Evolutionary conservation across 768 basidiomycete species (phyloP).

Genomic region (Pisolithus tinctorius): DNA sequence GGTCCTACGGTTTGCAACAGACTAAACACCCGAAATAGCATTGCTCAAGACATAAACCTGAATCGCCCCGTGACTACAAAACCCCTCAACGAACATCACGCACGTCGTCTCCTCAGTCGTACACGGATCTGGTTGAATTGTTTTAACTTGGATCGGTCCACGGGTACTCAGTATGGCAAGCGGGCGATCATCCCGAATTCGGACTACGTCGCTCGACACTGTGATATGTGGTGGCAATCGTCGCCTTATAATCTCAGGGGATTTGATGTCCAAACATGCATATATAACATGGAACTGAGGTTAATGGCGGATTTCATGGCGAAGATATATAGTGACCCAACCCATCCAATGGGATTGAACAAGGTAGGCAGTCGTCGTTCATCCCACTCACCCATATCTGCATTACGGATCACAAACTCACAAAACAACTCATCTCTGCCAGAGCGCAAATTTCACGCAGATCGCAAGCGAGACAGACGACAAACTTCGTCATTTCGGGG

Average conservation of each 20-base stretch:
- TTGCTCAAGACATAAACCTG: constrained; percentile 85
- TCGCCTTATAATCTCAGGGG: constrained; percentile 62
- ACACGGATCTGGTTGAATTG: constrained; percentile 88
- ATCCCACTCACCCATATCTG: not conserved
- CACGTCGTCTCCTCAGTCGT: constrained; percentile 83
- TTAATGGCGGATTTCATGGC: constrained; percentile 53
- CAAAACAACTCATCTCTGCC: not conserved
- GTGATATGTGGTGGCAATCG: constrained; percentile 61
- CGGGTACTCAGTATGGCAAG: constrained; percentile 85
- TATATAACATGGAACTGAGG: constrained; percentile 70
- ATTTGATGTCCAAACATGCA: constrained; percentile 77
- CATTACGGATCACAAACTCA: not conserved
- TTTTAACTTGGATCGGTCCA: constrained; percentile 86
- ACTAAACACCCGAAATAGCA: constrained; percentile 36
- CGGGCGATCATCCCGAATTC: constrained; percentile 69
- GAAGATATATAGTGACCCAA: constrained; percentile 66
- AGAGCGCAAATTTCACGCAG: constrained; percentile 60
- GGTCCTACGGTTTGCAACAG: not conserved
- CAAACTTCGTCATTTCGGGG: constrained; percentile 47
- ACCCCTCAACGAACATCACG: constrained; percentile 72
- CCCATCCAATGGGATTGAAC: constrained; percentile 69
- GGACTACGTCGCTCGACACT: constrained; percentile 72
- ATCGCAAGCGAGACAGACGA: constrained; percentile 68
- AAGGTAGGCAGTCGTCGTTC: constrained; percentile 37
- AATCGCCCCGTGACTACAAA: constrained; percentile 70